Conservation (phyloP, 352 stramenopile species). For the Thalassiosira mediterranea region DNA sequence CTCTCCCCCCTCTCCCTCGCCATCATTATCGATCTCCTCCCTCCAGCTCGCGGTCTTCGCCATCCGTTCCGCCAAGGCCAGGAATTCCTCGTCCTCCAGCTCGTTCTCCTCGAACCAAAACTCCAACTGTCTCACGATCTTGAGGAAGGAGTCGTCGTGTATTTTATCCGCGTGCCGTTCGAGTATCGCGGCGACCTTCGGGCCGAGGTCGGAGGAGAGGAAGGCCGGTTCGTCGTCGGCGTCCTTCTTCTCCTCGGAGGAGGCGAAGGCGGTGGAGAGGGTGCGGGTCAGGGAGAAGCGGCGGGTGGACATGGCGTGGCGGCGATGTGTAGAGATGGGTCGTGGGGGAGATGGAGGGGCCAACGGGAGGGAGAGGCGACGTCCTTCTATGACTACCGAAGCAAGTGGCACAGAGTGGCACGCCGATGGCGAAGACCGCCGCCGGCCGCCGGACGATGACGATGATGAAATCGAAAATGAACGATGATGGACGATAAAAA, state of each 20-base stretch:
- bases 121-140: constrained; percentile 60
- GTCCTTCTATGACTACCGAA: too few species aligned
- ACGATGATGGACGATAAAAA: not conserved
- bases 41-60: constrained; percentile 35
- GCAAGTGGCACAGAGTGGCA: too few species aligned
- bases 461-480: not conserved
- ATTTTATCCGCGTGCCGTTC: constrained; percentile 33
- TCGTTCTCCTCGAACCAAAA: constrained; percentile 54
- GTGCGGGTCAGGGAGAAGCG: not conserved
- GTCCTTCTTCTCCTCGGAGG: constrained; percentile 13
- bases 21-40: constrained; percentile 25
- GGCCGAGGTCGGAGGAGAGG: constrained; percentile 12
- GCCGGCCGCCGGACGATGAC: too few species aligned
- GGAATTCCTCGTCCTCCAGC: constrained; percentile 30
- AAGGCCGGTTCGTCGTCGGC: constrained; percentile 16
- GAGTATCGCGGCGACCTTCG: constrained; percentile 32
- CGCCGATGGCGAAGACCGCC: too few species aligned
- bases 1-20: constrained; percentile 1
- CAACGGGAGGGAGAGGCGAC: not conserved
- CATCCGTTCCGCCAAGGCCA: constrained; percentile 37
- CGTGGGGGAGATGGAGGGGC: too few species aligned
- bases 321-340: not conserved
- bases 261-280: not conserved
- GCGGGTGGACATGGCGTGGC: too few species aligned
- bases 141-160: constrained; percentile 62